phyloP scores from a whole-genome alignment of 257 asterid species.

The Solanum boliviense region DNA sequence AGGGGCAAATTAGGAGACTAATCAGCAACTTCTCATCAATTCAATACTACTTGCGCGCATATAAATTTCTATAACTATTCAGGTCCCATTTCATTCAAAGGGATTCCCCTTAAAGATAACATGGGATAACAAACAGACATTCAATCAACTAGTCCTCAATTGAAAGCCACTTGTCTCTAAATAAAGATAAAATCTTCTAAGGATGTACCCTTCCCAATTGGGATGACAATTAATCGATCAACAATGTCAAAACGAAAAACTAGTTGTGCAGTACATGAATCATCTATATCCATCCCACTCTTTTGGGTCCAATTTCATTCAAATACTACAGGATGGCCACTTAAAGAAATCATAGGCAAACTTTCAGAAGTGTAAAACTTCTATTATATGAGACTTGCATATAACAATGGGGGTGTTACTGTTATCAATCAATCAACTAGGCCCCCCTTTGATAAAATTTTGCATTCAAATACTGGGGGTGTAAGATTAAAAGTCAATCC shows the following conservation, averaged over 20 bases:
- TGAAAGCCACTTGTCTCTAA: not conserved
- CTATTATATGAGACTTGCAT: too few relatives aligned
- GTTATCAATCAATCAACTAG: not conserved
- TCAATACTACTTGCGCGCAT: not conserved
- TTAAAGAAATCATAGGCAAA: not conserved
- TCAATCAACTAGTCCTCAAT: not conserved
- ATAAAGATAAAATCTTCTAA: not conserved
- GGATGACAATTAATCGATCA: not conserved
- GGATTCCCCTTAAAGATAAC: not conserved
- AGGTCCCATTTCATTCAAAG: not conserved
- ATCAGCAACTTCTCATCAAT: not conserved
- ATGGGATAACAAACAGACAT: not conserved
- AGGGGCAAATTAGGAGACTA: not conserved
- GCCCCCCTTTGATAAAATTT: not conserved
- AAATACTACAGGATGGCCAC: not conserved
- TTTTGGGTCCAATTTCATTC: not conserved
- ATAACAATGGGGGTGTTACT: too few relatives aligned
- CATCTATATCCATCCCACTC: not conserved
- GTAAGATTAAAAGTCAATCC: not conserved
- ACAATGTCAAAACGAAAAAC: not conserved
- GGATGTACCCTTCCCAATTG: not conserved
- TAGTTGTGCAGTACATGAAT: not conserved
- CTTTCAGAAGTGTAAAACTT: too few relatives aligned
- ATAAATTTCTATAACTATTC: not conserved
- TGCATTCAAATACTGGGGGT: not conserved